Evolutionary conservation across 805 yeast species (phyloP), one percentile per base, ranked within the genome.

Genomic region (Dipodascus geniculatus): DNA sequence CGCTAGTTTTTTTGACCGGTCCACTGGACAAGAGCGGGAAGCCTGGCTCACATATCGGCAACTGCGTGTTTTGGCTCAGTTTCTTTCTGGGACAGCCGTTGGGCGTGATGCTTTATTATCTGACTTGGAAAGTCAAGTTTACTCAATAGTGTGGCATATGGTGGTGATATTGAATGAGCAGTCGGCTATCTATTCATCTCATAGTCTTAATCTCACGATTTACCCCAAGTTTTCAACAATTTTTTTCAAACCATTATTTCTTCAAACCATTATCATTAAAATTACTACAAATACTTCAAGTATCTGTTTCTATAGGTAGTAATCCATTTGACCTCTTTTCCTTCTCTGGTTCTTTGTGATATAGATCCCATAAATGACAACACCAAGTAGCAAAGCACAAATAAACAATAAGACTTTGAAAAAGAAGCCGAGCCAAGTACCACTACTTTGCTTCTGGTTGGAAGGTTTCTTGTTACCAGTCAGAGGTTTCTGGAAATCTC

Each of bases 41-140:
- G 19, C 14, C 44, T 11, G 73, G 71, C 28, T 68, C 73, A 9
- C 63, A 68, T 2, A 58, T 74, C 22, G 79, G 79, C 3, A 74
- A 74, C 57, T 71, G 75, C 53, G 66, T 75, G 2, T 73, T 75
- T 54, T 74, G 79, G 79, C 58, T 71, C 49, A 65, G 73, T 50
- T 73, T 75, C 50, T 60, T 74, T 55, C 63, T 74, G 23, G 78
- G 78, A 6, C 77, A 72, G 59, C 79, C 78, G 2, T 61, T 71
- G 1, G 75, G 73, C 42, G 68, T 71, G 17, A 63, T 74, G 49
- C 64, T 75, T 49, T 74, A 75, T 57, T 74, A 69, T 59, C 65
- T 72, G 35, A 69, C 76, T 17, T 74, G 78, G 78, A 70, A 67
- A 54, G 58, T 67, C 19, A 61, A 59, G 53, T 61, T 60, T 52